Conservation (phyloP, 2,329 filamentous ascomycete species). For the Bretziella fagacearum region DNA sequence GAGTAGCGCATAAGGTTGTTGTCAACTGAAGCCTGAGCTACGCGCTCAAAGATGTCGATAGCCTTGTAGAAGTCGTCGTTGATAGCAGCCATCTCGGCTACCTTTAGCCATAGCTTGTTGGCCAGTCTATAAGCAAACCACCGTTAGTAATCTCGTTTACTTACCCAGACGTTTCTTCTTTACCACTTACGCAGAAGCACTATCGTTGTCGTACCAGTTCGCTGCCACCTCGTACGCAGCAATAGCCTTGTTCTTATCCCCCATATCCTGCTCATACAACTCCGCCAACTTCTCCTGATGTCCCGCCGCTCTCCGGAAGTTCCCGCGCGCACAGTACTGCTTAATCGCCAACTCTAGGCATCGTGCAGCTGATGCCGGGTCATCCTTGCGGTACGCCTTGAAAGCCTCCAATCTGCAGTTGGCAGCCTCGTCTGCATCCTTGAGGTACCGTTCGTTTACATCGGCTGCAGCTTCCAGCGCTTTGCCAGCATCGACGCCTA, state of each 20-base stretch:
- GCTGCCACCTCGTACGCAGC: constrained; percentile 75
- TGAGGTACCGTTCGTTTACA: constrained; percentile 64
- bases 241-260: constrained; percentile 60
- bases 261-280: constrained; percentile 65
- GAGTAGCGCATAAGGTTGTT: constrained; percentile 90
- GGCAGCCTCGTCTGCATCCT: constrained; percentile 82
- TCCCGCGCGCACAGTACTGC: constrained; percentile 77
- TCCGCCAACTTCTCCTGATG: constrained; percentile 83
- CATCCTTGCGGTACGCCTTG: constrained; percentile 80
- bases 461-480: constrained; percentile 75
- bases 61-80: constrained; percentile 72
- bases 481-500: constrained; percentile 74
- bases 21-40: constrained; percentile 58
- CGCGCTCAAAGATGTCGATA: constrained; percentile 67
- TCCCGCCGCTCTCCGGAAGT: constrained; percentile 76
- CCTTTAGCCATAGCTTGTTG: constrained; percentile 87
- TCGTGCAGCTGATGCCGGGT: constrained; percentile 65
- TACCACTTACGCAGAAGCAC: constrained; percentile 57
- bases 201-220: constrained; percentile 76
- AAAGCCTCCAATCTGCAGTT: constrained; percentile 81
- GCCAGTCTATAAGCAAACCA: constrained; percentile 51
- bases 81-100: constrained; percentile 70
- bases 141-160: constrained; percentile 4
- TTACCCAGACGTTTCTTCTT: neutral
- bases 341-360: constrained; percentile 65